Evolutionary conservation across 495 filamentous ascomycete genomes (phyloP).

Genomic region (Penicillium paradoxum): DNA sequence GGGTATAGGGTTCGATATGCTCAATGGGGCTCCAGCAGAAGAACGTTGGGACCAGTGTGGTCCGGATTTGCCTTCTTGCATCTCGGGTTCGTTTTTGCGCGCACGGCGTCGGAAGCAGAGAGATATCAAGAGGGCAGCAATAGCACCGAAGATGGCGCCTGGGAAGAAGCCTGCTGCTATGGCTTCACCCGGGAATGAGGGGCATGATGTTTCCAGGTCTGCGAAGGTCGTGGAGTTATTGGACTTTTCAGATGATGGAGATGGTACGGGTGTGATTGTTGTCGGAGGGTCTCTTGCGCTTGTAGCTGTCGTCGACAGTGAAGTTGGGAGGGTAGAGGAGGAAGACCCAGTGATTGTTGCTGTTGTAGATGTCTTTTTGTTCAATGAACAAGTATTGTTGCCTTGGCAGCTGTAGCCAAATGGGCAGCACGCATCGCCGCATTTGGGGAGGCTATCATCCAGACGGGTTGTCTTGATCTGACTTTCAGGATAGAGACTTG

Average conservation of each 20-base stretch:
- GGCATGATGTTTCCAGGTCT: constrained; percentile 19
- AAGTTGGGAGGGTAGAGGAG: constrained; percentile 15
- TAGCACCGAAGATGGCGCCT: constrained; percentile 51
- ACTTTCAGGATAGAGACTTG: constrained; percentile 53
- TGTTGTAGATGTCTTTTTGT: constrained; percentile 34
- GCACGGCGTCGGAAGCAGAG: constrained; percentile 35
- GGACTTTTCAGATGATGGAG: constrained; percentile 17
- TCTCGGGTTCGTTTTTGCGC: constrained; percentile 11
- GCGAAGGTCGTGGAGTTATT: constrained; percentile 12
- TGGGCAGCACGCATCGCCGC: constrained; percentile 64
- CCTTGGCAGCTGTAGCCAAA: constrained; percentile 68
- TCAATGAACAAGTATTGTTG: constrained; percentile 34
- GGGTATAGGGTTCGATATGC: constrained; percentile 55
- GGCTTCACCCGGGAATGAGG: constrained; percentile 48
- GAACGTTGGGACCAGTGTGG: constrained; percentile 33
- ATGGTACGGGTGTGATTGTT: constrained; percentile 17
- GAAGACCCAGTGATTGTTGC: constrained; percentile 23
- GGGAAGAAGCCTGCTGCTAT: constrained; percentile 61
- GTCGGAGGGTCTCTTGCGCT: constrained; percentile 12
- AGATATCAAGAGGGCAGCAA: constrained; percentile 40
- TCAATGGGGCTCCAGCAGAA: constrained; percentile 37
- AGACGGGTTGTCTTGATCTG: constrained; percentile 67
- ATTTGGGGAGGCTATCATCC: constrained; percentile 48
- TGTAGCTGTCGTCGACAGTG: constrained; percentile 16
- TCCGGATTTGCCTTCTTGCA: constrained; percentile 11